These are phyloP conservation scores for Botrytis fragariae DNA, from an alignment of 2,329 filamentous ascomycete genomes.

Conservation along the genomic window DNA sequence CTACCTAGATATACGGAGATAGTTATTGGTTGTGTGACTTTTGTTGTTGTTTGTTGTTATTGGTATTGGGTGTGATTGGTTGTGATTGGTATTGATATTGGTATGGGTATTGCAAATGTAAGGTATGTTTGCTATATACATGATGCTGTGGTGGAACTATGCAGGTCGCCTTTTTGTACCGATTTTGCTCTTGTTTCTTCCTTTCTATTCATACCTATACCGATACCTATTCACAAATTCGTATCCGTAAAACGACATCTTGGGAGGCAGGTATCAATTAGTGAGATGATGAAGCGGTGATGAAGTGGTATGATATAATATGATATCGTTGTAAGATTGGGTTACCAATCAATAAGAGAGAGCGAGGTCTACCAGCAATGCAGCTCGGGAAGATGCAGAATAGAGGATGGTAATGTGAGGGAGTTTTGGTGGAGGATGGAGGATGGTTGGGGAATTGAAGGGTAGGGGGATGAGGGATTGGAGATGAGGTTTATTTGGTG, in stretches of 20 bases:
- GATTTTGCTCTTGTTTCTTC: not conserved
- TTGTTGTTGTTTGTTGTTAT: too few species aligned
- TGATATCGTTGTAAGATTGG: not conserved
- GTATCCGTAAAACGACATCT: too few species aligned
- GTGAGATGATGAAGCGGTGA: not conserved
- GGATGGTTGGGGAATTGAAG: not conserved
- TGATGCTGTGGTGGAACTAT: not conserved
- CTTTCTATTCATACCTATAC: not conserved
- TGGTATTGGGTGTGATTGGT: too few species aligned
- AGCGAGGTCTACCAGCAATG: not conserved
- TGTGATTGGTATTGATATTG: too few species aligned
- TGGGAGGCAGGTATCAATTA: too few species aligned
- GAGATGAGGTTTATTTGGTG: not conserved
- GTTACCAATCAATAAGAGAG: too few species aligned
- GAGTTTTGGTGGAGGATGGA: not conserved
- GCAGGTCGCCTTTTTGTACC: not conserved
- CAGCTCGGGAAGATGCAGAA: not conserved
- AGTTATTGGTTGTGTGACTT: too few species aligned
- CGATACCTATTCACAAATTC: too few species aligned
- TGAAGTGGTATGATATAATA: not conserved
- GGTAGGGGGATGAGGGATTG: too few species aligned
- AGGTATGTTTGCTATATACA: not conserved
- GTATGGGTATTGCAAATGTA: too few species aligned
- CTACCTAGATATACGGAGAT: too few species aligned
- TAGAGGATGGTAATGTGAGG: not conserved